Conservation (phyloP, 2,329 filamentous ascomycete genomes). For the Xylariaceae sp. region DNA sequence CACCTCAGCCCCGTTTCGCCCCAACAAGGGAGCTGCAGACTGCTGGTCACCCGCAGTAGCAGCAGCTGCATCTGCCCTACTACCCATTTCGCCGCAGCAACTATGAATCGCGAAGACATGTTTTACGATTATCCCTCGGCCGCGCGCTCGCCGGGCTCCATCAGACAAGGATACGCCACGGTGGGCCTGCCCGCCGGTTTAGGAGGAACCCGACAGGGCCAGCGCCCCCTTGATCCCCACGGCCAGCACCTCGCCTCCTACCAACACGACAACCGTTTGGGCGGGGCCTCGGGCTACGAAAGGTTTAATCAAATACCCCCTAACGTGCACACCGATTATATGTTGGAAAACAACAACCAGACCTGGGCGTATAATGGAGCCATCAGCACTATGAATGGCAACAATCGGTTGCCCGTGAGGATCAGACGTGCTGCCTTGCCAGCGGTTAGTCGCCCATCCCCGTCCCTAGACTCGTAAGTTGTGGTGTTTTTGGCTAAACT, state of each 20-base stretch:
- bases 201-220: slow-evolving; percentile 58
- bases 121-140: slow-evolving; percentile 64
- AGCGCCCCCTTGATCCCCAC: slow-evolving; percentile 72
- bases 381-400: slow-evolving; percentile 60
- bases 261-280: slow-evolving; percentile 55
- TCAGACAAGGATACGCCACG: slow-evolving; percentile 55
- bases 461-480: slow-evolving; percentile 10
- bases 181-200: slow-evolving; percentile 49
- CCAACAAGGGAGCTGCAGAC: slow-evolving; percentile 29
- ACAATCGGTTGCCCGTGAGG: slow-evolving; percentile 47
- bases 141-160: slow-evolving; percentile 69
- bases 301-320: slow-evolving; percentile 36
- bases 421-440: slow-evolving; percentile 61
- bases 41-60: slow-evolving; percentile 30
- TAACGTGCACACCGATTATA: slow-evolving; percentile 42
- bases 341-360: slow-evolving; percentile 65
- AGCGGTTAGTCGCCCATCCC: slow-evolving; percentile 53
- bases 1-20: slow-evolving; percentile 10
- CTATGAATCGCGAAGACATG: slow-evolving; percentile 56
- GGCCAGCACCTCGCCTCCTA: slow-evolving; percentile 63
- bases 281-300: slow-evolving; percentile 56
- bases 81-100: slow-evolving; percentile 20
- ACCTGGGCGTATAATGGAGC: slow-evolving; percentile 72
- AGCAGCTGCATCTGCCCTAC: slow-evolving; percentile 28
- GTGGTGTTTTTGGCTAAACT: slow-evolving; percentile 6